Conservation (phyloP, 352 stramenopile genomes). For the Phytopythium kandeliae region DNA sequence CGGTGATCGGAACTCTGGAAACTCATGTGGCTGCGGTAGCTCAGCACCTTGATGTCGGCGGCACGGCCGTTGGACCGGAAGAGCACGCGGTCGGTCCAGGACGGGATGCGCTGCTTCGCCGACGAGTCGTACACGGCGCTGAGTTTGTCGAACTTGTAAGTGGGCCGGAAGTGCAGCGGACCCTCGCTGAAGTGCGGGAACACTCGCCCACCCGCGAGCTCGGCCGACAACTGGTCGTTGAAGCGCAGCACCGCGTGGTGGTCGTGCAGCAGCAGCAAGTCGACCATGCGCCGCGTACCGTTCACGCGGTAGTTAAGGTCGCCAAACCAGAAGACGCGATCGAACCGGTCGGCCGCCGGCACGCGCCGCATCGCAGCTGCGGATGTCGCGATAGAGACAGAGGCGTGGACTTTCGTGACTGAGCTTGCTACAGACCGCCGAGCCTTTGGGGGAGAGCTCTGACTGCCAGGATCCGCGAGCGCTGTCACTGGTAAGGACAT, state of each 20-base stretch:
- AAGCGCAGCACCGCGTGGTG: constrained; percentile 75
- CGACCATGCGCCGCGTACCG: constrained; percentile 84
- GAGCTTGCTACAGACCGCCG: neutral
- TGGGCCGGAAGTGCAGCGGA: constrained; percentile 89
- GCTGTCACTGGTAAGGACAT: neutral
- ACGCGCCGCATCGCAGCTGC: constrained; percentile 1
- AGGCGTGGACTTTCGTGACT: neutral
- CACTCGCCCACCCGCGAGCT: constrained; percentile 73
- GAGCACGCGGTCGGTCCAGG: constrained; percentile 95
- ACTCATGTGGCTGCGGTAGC: constrained; percentile 59
- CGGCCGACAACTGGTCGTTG: constrained; percentile 89
- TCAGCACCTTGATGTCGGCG: constrained; percentile 45
- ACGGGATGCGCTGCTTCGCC: constrained; percentile 92
- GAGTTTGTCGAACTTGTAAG: constrained; percentile 96
- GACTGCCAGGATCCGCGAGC: neutral
- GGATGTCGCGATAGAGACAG: neutral
- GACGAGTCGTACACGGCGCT: constrained; percentile 92
- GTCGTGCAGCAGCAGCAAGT: constrained; percentile 65
- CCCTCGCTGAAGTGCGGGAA: constrained; percentile 91
- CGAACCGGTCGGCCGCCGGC: constrained; percentile 58
- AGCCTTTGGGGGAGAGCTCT: neutral
- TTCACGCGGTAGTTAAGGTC: constrained; percentile 95
- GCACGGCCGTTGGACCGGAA: constrained; percentile 54
- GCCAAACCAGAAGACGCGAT: constrained; percentile 92
- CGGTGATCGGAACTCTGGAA: constrained; percentile 76